A percentile compares a stretch with the other conserved stretches of the same genome.
Conservation (phyloP, 1,284 basidiomycete genomes). For the Moniliophthora roreri region DNA sequence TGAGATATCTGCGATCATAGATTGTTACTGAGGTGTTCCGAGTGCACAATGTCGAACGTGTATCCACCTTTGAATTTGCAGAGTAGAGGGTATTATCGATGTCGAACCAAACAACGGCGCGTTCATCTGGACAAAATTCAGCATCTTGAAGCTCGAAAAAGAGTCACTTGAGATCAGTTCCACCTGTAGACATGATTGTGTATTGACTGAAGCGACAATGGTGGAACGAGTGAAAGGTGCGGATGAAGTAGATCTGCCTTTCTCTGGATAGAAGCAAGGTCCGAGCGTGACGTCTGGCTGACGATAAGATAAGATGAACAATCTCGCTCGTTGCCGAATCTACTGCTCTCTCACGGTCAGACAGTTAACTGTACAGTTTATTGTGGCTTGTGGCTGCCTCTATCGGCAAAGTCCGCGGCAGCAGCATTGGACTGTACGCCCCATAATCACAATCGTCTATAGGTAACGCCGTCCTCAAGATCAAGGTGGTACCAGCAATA, state of each 20-base stretch:
- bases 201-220: too few species aligned
- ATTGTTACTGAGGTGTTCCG: not conserved
- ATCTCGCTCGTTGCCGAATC: too few species aligned
- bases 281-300: not conserved
- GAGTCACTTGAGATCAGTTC: not conserved
- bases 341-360: too few species aligned
- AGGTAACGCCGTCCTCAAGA: slow-evolving; percentile 52
- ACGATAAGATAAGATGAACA: not conserved
- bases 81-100: slow-evolving; percentile 89
- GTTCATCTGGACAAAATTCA: slow-evolving; percentile 41
- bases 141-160: not conserved
- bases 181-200: slow-evolving; percentile 10
- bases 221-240: too few species aligned
- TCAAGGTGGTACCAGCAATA: slow-evolving; percentile 34
- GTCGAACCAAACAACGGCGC: slow-evolving; percentile 75
- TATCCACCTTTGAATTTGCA: slow-evolving; percentile 60
- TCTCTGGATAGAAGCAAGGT: not conserved
- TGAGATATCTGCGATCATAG: slow-evolving; percentile 58
- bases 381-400: not conserved
- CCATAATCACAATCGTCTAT: slow-evolving; percentile 41
- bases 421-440: slow-evolving; percentile 26
- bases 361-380: slow-evolving; percentile 2
- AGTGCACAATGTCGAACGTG: not conserved
- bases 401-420: slow-evolving; percentile 18
- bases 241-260: too few species aligned